Evolutionary conservation across 2,329 filamentous ascomycete genomes (phyloP), one percentile per base, ranked within the genome.

Genomic region (Exophiala calicioides): DNA sequence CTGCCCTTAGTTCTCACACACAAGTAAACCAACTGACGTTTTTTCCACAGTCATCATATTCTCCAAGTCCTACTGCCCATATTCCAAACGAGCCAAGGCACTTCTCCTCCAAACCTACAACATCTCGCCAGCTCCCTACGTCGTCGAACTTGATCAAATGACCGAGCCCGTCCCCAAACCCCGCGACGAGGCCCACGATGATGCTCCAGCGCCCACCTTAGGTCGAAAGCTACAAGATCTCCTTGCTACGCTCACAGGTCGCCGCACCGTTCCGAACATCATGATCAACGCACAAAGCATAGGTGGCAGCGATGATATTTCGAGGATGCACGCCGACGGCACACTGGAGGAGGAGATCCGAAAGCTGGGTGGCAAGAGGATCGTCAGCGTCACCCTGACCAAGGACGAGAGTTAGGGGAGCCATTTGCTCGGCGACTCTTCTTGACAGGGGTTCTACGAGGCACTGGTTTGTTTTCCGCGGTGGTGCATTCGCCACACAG

Each of bases 21-120:
- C 15, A 15, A 13, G n/a, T 18, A 18, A 29, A 15, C 8, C 29
- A 55, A 47, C 24, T 30, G 38, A 31, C 13, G 15, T n/a, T 23
- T 53, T 60, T 49, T 60, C 5, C 26, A 15, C 56, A 93, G 89
- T 97, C 50, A 87, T 96, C 65, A 88, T 98, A 60, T 97, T 97
- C 73, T 95, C 90, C 55, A 97, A 98, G 69, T 81, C 86, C 1
- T 95, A 91, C 71, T 98, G 93, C 68, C 89, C 86, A 1, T 85
- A 80, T 70, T 96, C 90, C 40, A 85, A 83, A 64, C 83, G 82
- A 58, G 93, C 93, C 34, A 98, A 98, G 70, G 75, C 77, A 32
- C 79, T 97, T 45, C 79, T 98, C 30, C 80, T 95, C 31, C 81
- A 90, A 16, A 84, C 86, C 59, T 97, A 97, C 73, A 75, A 74